Conservation (phyloP, 1,284 basidiomycete species). For the Macrocystidia cucumis region DNA sequence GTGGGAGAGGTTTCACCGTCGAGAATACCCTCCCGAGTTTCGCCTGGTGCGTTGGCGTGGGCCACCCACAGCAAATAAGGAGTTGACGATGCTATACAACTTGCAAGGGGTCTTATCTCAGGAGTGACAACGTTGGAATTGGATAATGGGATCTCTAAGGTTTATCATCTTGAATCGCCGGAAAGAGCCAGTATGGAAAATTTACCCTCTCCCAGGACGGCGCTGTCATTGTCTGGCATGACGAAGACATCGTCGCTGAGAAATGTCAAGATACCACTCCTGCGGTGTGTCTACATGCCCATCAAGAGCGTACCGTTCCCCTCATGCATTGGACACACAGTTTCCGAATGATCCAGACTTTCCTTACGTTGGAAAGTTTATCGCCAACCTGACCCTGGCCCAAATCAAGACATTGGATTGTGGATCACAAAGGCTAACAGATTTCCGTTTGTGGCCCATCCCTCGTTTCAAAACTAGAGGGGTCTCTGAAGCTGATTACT, state of each 20-base stretch:
- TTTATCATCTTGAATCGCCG: constrained; percentile 14
- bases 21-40: constrained; percentile 68
- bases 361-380: constrained; percentile 68
- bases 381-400: constrained; percentile 71
- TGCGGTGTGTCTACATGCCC: constrained; percentile 29
- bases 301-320: background rate
- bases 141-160: constrained; percentile 71
- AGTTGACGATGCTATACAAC: constrained; percentile 6
- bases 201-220: constrained; percentile 42
- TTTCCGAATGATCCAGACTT: constrained; percentile 47
- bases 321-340: constrained; percentile 20
- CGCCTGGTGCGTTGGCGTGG: constrained; percentile 46
- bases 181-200: background rate
- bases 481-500: constrained; percentile 1
- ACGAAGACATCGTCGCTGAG: constrained; percentile 49
- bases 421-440: constrained; percentile 55
- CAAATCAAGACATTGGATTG: constrained; percentile 76
- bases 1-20: constrained; percentile 64
- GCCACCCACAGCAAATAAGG: background rate
- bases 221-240: constrained; percentile 73
- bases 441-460: constrained; percentile 44
- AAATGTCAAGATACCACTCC: constrained; percentile 67
- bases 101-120: constrained; percentile 60
- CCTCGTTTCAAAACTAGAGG: background rate
- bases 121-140: constrained; percentile 72